Base-by-base conservation (phyloP, 2,329 filamentous ascomycete species). In the Penicillium polonicum region DNA sequence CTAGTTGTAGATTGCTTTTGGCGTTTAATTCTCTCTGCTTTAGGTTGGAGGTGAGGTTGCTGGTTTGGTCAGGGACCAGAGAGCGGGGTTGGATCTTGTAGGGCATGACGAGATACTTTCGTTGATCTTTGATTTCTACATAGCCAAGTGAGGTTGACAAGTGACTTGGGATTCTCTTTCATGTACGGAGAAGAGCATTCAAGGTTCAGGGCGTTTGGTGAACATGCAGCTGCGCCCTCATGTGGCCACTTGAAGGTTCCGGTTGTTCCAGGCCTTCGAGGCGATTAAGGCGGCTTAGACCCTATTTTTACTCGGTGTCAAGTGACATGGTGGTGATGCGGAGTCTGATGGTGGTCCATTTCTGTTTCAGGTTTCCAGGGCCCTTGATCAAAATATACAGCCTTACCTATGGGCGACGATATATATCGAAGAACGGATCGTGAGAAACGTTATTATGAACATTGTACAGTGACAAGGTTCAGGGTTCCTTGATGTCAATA, bases 11-110 rank as follows among this genome's bases (percentile, higher is more conserved):
- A 6, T 12, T 50, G 7, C 29, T 48, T 48, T 36, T 12, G n/a
- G n/a, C n/a, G 21, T 50, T 23, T 10, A 15, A 25, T 36, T 33
- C 23, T n/a, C 19, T 48, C 29, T 51, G 48, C 31, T 59, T 59
- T 41, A 29, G 44, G n/a, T n/a, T n/a, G n/a, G 56, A 15, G 38
- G 27, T 44, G 33, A 46, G 23, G 35, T 29, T 46, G 19, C 21
- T 29, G 48, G 61, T 62, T 59, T 49, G 54, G 42, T 54, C 48
- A 54, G 60, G 46, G 55, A 62, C 52, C 31, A 35, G 52, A 41
- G 55, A 60, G 58, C 61, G 59, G 58, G 60, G 61, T 64, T 54
- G 27, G 55, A 50, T 35, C 21, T 52, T 54, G 54, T 57, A 60
- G 60, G 61, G 60, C 58, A 35, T 44, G 45, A 31, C 29, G 49